Evolutionary conservation across 139 green algal species (phyloP).

Genomic region (Chlorella sp.): DNA sequence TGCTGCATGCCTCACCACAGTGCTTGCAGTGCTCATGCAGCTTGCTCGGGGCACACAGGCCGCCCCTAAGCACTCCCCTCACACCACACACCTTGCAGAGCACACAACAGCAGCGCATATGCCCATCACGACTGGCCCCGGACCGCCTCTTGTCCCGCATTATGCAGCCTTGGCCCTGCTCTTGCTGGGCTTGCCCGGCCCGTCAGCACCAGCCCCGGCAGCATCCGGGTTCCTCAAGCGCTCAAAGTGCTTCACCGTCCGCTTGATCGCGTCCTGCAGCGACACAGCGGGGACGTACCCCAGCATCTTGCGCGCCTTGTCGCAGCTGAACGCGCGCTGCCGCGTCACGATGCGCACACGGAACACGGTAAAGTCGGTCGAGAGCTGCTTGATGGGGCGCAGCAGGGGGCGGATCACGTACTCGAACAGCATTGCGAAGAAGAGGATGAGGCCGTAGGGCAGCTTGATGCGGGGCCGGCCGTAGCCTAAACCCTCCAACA

Average conservation of each 20-base stretch:
- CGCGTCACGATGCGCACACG: constrained; percentile 45
- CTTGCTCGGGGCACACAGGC: too few species aligned
- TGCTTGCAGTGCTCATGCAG: too few species aligned
- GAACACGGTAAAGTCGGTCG: constrained; percentile 65
- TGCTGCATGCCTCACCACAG: too few species aligned
- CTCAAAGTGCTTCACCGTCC: constrained; percentile 50
- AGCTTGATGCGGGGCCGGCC: constrained; percentile 46
- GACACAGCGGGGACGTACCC: constrained; percentile 51
- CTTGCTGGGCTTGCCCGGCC: too few species aligned
- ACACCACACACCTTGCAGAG: too few species aligned
- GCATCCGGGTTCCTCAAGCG: constrained; percentile 39
- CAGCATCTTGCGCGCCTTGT: constrained; percentile 39
- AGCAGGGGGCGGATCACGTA: constrained; percentile 62
- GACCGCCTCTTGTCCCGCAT: too few species aligned
- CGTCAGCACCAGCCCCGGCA: too few species aligned
- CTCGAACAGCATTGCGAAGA: constrained; percentile 66
- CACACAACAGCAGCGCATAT: too few species aligned
- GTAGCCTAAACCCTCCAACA: constrained; percentile 80
- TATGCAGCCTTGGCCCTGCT: too few species aligned
- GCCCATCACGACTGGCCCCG: too few species aligned
- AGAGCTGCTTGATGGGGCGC: constrained; percentile 35
- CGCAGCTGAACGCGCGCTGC: constrained; percentile 50
- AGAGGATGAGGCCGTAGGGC: constrained; percentile 63
- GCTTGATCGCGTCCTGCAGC: constrained; percentile 48
- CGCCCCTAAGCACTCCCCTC: too few species aligned